phyloP scores from a whole-genome alignment of 768 basidiomycete genomes.

The Piloderma croceum region DNA sequence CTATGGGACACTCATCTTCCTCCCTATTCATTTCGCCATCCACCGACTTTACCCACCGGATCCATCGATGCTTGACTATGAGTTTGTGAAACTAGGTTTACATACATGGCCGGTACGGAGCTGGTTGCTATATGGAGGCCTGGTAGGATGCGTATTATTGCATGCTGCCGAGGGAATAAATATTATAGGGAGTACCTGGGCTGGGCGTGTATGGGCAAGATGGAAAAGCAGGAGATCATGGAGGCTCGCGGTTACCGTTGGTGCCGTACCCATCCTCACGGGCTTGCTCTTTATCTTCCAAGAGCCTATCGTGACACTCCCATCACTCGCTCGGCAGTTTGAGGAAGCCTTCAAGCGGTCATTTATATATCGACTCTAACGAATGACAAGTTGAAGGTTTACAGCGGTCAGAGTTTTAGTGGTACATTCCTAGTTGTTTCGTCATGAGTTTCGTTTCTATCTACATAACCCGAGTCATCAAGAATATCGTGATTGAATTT shows the following conservation, averaged over 20 bases:
- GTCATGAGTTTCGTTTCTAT: slow-evolving; percentile 1
- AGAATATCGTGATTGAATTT: too few species aligned
- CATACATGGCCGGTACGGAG: slow-evolving; percentile 56
- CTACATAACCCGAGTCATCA: too few species aligned
- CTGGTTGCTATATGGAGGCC: slow-evolving; percentile 56
- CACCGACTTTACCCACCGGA: slow-evolving; percentile 62
- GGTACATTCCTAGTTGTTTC: neutral
- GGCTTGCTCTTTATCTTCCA: slow-evolving; percentile 50
- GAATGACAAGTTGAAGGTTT: neutral
- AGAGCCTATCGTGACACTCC: slow-evolving; percentile 55
- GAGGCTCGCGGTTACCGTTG: slow-evolving; percentile 28
- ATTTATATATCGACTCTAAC: slow-evolving; percentile 43
- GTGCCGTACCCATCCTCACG: slow-evolving; percentile 46
- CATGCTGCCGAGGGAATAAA: slow-evolving; percentile 61
- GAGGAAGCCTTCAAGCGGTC: slow-evolving; percentile 42
- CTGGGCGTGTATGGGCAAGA: slow-evolving; percentile 23
- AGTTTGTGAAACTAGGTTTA: slow-evolving; percentile 74
- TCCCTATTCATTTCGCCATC: slow-evolving; percentile 64
- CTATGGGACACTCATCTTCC: slow-evolving; percentile 48
- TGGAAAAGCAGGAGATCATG: slow-evolving; percentile 21
- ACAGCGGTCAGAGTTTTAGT: slow-evolving; percentile 9
- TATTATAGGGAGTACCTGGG: slow-evolving; percentile 48
- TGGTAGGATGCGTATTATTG: slow-evolving; percentile 49
- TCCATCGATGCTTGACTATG: slow-evolving; percentile 75
- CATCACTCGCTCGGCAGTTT: slow-evolving; percentile 46